Conservation (phyloP, 2,329 filamentous ascomycete species). For the Alternaria gansuensis region DNA sequence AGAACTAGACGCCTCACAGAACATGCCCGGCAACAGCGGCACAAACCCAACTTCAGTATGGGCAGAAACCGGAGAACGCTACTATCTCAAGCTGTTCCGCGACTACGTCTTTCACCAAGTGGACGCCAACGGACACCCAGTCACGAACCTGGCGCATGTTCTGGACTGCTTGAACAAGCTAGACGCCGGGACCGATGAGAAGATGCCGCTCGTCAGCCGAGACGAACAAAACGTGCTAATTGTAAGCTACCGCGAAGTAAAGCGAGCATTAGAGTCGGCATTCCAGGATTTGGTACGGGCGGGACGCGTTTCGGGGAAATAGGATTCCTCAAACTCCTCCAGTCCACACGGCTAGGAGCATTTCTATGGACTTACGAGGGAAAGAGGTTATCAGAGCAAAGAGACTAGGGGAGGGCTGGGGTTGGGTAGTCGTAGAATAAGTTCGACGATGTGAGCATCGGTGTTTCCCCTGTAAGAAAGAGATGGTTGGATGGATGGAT, state of each 20-base stretch:
- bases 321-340: constrained; percentile 26
- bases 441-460: not conserved
- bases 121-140: constrained; percentile 81
- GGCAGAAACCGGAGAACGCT: constrained; percentile 92
- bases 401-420: not conserved
- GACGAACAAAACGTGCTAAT: constrained; percentile 91
- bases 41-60: constrained; percentile 63
- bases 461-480: not conserved
- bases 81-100: constrained; percentile 91
- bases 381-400: not conserved
- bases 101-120: constrained; percentile 98
- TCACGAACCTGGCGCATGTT: constrained; percentile 88
- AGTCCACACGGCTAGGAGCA: constrained; percentile 23
- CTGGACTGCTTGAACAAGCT: constrained; percentile 88
- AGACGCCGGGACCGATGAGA: constrained; percentile 88
- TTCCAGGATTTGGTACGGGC: constrained; percentile 64
- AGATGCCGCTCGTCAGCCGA: constrained; percentile 82
- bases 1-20: constrained; percentile 76
- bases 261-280: constrained; percentile 67
- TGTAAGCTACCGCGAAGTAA: constrained; percentile 89
- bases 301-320: constrained; percentile 43
- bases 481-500: constrained; percentile 1
- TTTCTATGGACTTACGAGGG: not conserved
- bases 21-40: constrained; percentile 49
- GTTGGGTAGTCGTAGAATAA: not conserved